phyloP scores from a whole-genome alignment of 805 yeast genomes.

The Cyberlindnera bimundalis region DNA sequence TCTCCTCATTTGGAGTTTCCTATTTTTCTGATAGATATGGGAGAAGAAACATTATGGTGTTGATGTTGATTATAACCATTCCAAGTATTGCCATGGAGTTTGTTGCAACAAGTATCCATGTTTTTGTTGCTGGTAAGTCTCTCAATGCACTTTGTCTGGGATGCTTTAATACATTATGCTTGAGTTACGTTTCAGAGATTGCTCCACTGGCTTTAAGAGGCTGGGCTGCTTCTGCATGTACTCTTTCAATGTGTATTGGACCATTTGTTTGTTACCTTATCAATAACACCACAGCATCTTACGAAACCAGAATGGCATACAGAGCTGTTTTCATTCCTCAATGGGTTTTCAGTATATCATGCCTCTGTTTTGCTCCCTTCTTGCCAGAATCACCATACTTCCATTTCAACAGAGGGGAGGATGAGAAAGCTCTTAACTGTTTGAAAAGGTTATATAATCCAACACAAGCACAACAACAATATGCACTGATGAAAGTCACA shows the following conservation, averaged over 20 bases:
- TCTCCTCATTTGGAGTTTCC: too few species aligned
- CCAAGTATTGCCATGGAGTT: conserved; percentile 28
- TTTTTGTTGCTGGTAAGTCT: conserved; percentile 39
- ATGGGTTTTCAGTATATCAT: conserved; percentile 14
- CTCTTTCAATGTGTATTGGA: conserved; percentile 37
- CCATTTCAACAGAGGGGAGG: conserved; percentile 35
- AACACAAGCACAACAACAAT: conserved; percentile 12
- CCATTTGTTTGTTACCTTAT: conserved; percentile 35
- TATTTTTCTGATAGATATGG: too few species aligned
- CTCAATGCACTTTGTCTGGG: conserved; percentile 41
- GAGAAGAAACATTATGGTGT: too few species aligned
- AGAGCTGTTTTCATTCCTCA: conserved; percentile 33
- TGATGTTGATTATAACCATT: too few species aligned
- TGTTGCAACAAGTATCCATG: conserved; percentile 34
- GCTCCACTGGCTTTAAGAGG: conserved; percentile 38
- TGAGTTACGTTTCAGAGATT: conserved; percentile 39
- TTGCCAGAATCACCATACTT: conserved; percentile 44
- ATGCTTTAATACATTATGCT: conserved; percentile 33
- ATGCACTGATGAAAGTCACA: conserved; percentile 31
- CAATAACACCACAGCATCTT: conserved; percentile 18
- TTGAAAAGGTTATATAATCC: too few species aligned
- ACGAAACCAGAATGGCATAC: conserved; percentile 26
- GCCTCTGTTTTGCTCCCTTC: conserved; percentile 31
- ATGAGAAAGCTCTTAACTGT: conserved; percentile 1
- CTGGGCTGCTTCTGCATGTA: conserved; percentile 34